Evolutionary conservation across 108 stramenopile species (phyloP).

Genomic region (Pseudonitzschia multistriata): DNA sequence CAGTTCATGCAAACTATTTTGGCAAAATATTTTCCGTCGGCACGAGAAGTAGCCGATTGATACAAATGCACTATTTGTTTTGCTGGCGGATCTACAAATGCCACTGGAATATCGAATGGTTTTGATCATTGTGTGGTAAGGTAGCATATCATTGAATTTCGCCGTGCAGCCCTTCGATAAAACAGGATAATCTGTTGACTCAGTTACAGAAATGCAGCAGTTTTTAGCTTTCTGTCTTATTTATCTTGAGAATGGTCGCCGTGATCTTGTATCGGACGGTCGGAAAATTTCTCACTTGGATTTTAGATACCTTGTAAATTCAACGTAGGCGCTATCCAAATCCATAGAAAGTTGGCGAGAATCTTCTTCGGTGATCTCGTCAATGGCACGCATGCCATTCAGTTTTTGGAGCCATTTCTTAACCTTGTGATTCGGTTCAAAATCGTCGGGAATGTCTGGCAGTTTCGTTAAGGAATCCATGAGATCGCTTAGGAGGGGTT

Average conservation of each 20-base stretch:
- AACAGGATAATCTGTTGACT: no score
- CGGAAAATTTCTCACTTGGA: neutral
- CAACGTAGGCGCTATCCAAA: conserved; percentile 84
- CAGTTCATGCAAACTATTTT: no score
- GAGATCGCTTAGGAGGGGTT: conserved; percentile 90
- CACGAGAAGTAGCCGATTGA: no score
- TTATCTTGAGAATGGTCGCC: neutral
- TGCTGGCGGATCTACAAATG: no score
- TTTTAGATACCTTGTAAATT: conserved; percentile 81
- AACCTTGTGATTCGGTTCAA: conserved; percentile 86
- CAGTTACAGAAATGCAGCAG: no score
- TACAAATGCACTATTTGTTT: no score
- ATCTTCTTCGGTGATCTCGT: conserved; percentile 91
- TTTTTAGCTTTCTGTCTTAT: neutral
- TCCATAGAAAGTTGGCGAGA: conserved; percentile 90
- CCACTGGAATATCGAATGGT: no score
- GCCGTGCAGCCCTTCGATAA: no score
- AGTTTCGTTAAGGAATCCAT: conserved; percentile 81
- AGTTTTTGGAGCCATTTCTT: conserved; percentile 90
- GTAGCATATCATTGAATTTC: no score
- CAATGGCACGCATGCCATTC: conserved; percentile 92
- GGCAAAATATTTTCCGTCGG: no score
- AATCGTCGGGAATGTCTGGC: conserved; percentile 85
- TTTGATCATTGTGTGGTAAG: no score
- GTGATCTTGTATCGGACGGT: neutral